These are phyloP conservation scores for Nicotiana undulata DNA, from an alignment of 257 asterid genomes.

Conservation along the genomic window DNA sequence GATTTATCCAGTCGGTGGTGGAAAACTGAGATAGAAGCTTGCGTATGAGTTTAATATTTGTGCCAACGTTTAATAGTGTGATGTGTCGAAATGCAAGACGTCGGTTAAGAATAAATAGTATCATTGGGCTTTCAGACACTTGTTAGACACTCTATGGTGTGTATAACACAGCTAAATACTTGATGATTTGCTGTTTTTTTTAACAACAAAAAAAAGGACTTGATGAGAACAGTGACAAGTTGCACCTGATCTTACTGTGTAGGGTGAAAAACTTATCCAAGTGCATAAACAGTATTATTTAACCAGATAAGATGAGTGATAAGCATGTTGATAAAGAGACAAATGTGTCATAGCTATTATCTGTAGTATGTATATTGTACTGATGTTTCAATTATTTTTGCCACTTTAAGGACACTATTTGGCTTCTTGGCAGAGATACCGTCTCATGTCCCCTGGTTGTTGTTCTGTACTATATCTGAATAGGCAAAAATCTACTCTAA, in stretches of 20 bases:
- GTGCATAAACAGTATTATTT: neutral
- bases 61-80: neutral
- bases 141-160: neutral
- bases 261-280: neutral
- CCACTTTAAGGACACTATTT: neutral
- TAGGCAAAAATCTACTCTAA: neutral
- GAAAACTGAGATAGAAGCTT: neutral
- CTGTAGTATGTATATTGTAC: neutral
- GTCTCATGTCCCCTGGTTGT: neutral
- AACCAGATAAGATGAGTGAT: neutral
- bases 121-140: neutral
- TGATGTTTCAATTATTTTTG: neutral
- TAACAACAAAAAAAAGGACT: neutral
- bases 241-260: neutral
- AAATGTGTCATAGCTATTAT: neutral
- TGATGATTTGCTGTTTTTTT: neutral
- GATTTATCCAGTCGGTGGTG: neutral
- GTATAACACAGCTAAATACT: neutral
- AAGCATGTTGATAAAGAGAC: neutral
- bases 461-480: neutral
- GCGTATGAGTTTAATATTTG: neutral
- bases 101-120: neutral
- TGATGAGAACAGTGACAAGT: neutral
- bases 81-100: neutral
- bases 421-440: neutral